phyloP scores from a whole-genome alignment of 192 early-diverging fungal genomes.

The Hyaloraphidium curvatum region DNA sequence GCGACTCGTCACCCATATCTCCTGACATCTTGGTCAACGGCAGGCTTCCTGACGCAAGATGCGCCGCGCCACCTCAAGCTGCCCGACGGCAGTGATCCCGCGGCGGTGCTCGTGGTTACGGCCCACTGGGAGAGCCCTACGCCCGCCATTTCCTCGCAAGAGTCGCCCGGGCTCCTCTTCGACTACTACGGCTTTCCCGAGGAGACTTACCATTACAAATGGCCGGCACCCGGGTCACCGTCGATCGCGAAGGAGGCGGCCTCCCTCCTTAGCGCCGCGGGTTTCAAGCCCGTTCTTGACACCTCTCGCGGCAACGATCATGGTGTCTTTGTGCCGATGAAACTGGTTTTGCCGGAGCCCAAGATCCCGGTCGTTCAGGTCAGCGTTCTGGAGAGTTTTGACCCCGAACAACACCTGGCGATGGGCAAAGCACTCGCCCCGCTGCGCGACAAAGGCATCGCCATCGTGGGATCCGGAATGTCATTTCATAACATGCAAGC shows the following conservation, averaged over 20 bases:
- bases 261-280: constrained; percentile 9
- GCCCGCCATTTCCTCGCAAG: constrained; percentile 5
- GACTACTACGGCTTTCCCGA: constrained; percentile 33
- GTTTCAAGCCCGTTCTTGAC: constrained; percentile 10
- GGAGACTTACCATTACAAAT: neutral
- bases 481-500: constrained; percentile 16
- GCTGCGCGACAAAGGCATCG: constrained; percentile 22
- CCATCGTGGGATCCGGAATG: constrained; percentile 28
- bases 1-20: too few species aligned
- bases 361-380: constrained; percentile 25
- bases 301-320: constrained; percentile 20
- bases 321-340: constrained; percentile 31
- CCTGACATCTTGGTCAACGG: too few species aligned
- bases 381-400: constrained; percentile 14
- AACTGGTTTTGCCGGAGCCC: constrained; percentile 13
- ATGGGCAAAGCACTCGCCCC: constrained; percentile 20
- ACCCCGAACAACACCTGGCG: constrained; percentile 12
- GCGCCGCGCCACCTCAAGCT: too few species aligned
- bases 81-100: too few species aligned
- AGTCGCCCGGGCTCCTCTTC: constrained; percentile 18
- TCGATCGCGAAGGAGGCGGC: constrained; percentile 19
- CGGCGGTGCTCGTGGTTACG: too few species aligned
- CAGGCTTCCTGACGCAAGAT: too few species aligned
- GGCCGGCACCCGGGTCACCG: constrained; percentile 17
- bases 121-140: constrained; percentile 31